phyloP scores from a whole-genome alignment of 179 eudicot species.

The Beta corolliflora region DNA sequence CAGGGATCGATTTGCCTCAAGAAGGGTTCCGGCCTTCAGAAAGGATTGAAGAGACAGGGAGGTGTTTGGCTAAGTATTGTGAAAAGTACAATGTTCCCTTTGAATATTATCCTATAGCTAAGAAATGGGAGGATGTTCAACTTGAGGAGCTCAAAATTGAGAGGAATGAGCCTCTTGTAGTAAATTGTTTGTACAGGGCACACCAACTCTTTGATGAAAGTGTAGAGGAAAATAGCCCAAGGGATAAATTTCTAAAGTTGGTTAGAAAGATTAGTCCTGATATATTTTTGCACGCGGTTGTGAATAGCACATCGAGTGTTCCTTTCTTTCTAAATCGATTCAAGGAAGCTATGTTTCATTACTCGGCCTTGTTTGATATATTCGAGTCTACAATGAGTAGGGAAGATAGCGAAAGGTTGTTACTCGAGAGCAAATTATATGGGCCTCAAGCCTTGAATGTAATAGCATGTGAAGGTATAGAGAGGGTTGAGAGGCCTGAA shows the following conservation, averaged over 20 bases:
- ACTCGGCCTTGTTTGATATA: constrained; percentile 51
- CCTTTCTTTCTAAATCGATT: constrained; percentile 58
- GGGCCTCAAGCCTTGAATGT: constrained; percentile 51
- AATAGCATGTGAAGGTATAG: constrained; percentile 48
- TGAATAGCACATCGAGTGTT: constrained; percentile 44
- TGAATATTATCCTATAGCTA: constrained; percentile 43
- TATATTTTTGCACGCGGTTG: constrained; percentile 47
- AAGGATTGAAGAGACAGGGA: constrained; percentile 60
- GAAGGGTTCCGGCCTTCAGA: constrained; percentile 68
- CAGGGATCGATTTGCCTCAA: constrained; percentile 72
- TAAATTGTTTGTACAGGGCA: constrained; percentile 45
- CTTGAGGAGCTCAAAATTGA: constrained; percentile 43
- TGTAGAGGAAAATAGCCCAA: constrained; percentile 44
- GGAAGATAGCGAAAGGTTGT: constrained; percentile 42
- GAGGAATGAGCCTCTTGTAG: constrained; percentile 44
- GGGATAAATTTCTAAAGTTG: constrained; percentile 46
- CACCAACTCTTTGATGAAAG: constrained; percentile 50
- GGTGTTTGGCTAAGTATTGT: constrained; percentile 57
- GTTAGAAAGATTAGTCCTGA: constrained; percentile 46
- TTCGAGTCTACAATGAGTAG: constrained; percentile 42
- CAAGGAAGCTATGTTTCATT: constrained; percentile 53
- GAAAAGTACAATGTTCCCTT: constrained; percentile 58
- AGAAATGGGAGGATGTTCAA: constrained; percentile 46
- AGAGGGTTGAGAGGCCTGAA: constrained; percentile 53
- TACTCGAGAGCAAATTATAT: constrained; percentile 45